Percentiles rank a stretch among this genome's conserved stretches.
Evolutionary conservation across 345 rosid species (phyloP).

Genomic region (Dipteronia dyeriana): DNA sequence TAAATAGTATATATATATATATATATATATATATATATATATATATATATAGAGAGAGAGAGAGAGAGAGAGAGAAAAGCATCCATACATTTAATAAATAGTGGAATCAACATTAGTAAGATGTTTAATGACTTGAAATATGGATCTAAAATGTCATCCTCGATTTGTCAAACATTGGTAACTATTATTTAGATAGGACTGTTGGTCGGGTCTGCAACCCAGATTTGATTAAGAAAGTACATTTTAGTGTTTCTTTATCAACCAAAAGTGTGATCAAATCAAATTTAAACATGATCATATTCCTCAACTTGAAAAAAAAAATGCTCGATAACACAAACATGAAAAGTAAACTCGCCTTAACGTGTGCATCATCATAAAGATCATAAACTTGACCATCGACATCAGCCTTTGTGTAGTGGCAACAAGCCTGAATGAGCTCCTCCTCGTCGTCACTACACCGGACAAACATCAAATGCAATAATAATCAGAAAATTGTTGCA

Average conservation of each 20-base stretch:
- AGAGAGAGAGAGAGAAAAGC: too few species aligned
- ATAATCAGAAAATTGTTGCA: background rate
- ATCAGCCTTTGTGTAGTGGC: slow-evolving; percentile 45
- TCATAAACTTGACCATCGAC: slow-evolving; percentile 49
- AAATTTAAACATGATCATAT: background rate
- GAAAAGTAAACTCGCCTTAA: slow-evolving; percentile 40
- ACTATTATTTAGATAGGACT: background rate
- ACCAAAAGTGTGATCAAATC: background rate
- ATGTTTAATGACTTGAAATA: too few species aligned
- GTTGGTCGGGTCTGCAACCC: background rate
- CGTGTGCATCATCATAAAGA: slow-evolving; percentile 66
- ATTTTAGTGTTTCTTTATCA: background rate
- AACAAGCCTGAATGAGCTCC: slow-evolving; percentile 40
- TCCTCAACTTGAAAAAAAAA: background rate
- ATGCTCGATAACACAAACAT: background rate
- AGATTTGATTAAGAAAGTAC: background rate
- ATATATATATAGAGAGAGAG: too few species aligned
- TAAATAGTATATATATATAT: too few species aligned
- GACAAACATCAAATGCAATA: background rate
- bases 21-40: too few species aligned
- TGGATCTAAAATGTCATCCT: too few species aligned
- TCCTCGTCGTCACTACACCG: slow-evolving; percentile 34
- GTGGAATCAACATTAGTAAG: too few species aligned
- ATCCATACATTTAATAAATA: too few species aligned
- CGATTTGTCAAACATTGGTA: too few species aligned